Base-by-base conservation (phyloP, 768 basidiomycete genomes). In the Mycena rosella region DNA sequence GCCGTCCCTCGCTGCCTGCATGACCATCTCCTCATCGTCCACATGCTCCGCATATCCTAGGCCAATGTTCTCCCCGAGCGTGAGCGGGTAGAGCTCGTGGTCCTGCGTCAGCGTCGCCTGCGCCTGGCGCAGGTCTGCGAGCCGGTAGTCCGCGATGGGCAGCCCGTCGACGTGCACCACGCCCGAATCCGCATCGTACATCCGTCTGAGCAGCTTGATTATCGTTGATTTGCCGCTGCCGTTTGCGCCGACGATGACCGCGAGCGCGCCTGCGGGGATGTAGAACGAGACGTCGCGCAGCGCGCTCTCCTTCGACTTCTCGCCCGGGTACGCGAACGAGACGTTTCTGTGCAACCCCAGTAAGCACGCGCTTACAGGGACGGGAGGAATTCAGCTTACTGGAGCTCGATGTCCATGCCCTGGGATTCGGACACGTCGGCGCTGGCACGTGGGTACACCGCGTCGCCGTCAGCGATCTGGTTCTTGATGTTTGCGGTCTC, bases 41-140 rank as follows among this genome's bases (percentile, higher is more conserved):
- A 64, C 55, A 10, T 38, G 36, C 11, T 71, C 74, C 8, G 74
- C 51, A 34, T 70, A 65, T 26, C 82, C 83, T 8, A 84, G 68
- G 26, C 74, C 78, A 20, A 84, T 78, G 40, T 84, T 85, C 52
- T 84, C 84, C 32, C 70, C 71, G 5, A 84, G 47, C 3, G 80
- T 75, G 5, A 84, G 69, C 11, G 79, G 78, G 63, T 78, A 80
- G 1, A 83, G 60, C 4, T 66, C 54, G 60, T 80, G 82, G 3
- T 80, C 77, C 69, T 85, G 84, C 5, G 76, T 75, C 3, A 85
- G 77, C 44, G 78, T 74, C 17, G 82, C 80, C 14, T 75, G 81
- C 1, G 76, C 69, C 11, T 66, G 65, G 4, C 80, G 76, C 20
- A 85, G 63, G 17, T 77, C 76, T 4, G 70, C 71, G 17, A 77